Conservation (phyloP, 1,139 yeast genomes). For the Magnusiomyces fungicola region DNA sequence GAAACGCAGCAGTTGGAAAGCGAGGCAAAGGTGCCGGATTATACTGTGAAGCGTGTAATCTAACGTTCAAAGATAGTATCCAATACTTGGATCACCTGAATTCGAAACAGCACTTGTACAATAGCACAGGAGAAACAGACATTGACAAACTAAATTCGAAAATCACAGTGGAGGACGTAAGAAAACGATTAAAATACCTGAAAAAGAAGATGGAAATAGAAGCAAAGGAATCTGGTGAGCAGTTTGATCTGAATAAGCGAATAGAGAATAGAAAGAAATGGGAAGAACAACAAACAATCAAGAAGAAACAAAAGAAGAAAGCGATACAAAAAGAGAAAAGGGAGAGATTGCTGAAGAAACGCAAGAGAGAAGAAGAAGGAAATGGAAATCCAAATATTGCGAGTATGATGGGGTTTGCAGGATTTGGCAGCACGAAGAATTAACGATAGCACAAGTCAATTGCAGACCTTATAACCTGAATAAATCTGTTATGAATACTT, state of each 20-base stretch:
- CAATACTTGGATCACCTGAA: slow-evolving; percentile 80
- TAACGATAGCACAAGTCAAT: too few relatives aligned
- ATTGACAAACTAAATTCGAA: slow-evolving; percentile 20
- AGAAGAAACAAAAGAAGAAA: slow-evolving; percentile 30
- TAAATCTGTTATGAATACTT: too few relatives aligned
- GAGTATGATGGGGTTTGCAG: slow-evolving; percentile 53
- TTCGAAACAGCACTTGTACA: slow-evolving; percentile 40
- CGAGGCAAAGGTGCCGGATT: slow-evolving; percentile 73
- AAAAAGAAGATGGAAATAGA: slow-evolving; percentile 30
- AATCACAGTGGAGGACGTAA: slow-evolving; percentile 35
- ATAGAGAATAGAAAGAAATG: slow-evolving; percentile 39
- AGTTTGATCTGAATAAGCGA: slow-evolving; percentile 38
- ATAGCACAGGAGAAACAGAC: slow-evolving; percentile 29
- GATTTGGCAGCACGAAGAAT: slow-evolving; percentile 31
- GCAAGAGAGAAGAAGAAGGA: slow-evolving; percentile 21
- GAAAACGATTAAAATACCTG: slow-evolving; percentile 28
- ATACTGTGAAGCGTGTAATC: slow-evolving; percentile 69
- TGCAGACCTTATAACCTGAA: too few relatives aligned
- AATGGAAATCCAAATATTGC: slow-evolving; percentile 31
- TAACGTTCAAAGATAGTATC: slow-evolving; percentile 74
- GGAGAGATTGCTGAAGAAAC: slow-evolving; percentile 23
- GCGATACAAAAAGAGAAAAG: slow-evolving; percentile 20
- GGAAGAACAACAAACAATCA: slow-evolving; percentile 35
- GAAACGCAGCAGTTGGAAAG: slow-evolving; percentile 38
- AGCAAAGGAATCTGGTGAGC: slow-evolving; percentile 34